phyloP scores from a whole-genome alignment of 768 basidiomycete species.

The Rhodotorula paludigena region DNA sequence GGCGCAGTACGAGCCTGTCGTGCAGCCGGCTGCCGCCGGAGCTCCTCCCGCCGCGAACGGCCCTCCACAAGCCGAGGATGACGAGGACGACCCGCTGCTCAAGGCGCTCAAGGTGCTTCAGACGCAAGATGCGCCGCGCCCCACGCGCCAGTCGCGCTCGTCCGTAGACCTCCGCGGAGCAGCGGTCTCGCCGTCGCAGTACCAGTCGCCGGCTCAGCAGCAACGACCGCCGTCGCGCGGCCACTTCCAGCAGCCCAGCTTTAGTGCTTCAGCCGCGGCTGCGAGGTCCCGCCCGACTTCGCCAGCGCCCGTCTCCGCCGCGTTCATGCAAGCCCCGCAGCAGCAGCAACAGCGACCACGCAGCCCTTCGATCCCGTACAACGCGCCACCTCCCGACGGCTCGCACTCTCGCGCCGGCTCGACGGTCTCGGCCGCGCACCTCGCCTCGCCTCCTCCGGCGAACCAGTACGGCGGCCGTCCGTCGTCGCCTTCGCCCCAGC shows the following conservation, averaged over 20 bases:
- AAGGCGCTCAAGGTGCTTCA: slow-evolving; percentile 42
- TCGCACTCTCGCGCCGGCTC: slow-evolving; percentile 26
- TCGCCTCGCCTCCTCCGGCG: slow-evolving; percentile 7
- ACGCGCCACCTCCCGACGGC: slow-evolving; percentile 67
- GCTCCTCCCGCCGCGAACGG: slow-evolving; percentile 25
- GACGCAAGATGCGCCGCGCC: slow-evolving; percentile 74
- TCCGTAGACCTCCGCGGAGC: not conserved
- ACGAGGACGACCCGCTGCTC: slow-evolving; percentile 37
- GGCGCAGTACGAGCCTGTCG: slow-evolving; percentile 34
- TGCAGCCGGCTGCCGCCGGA: not conserved
- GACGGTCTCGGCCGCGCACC: slow-evolving; percentile 9
- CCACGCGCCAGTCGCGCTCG: slow-evolving; percentile 1
- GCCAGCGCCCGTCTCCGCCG: slow-evolving; percentile 42
- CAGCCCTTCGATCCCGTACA: slow-evolving; percentile 55
- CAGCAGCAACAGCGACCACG: slow-evolving; percentile 9
- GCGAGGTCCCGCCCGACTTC: slow-evolving; percentile 27
- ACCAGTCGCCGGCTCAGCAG: not conserved
- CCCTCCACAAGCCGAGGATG: slow-evolving; percentile 42
- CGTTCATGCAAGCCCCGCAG: slow-evolving; percentile 38
- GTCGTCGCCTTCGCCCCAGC: slow-evolving; percentile 1
- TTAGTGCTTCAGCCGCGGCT: not conserved
- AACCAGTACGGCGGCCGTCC: slow-evolving; percentile 3
- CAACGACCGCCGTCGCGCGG: slow-evolving; percentile 13
- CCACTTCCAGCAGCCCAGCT: slow-evolving; percentile 16
- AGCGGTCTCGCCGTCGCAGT: slow-evolving; percentile 14